These are phyloP conservation scores for Casaregolazyma lundiana DNA, from an alignment of 1,139 yeast genomes.

Conservation along the genomic window DNA sequence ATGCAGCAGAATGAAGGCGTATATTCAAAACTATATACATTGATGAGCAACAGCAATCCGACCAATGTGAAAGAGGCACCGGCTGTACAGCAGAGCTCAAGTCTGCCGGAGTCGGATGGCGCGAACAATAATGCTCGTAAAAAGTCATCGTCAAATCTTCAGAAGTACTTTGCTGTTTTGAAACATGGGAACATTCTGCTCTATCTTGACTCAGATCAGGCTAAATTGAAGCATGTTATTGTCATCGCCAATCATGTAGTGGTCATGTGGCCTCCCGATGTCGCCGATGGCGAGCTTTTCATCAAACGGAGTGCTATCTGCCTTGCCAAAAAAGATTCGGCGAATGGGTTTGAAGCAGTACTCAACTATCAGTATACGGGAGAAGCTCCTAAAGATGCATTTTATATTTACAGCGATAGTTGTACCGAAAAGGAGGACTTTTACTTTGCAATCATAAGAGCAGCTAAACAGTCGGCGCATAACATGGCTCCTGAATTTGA, in stretches of 20 bases:
- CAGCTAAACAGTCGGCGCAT: conserved; percentile 45
- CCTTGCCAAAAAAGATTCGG: conserved; percentile 32
- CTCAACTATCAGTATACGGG: background rate
- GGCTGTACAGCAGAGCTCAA: background rate
- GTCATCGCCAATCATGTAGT: conserved; percentile 68
- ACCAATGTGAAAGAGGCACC: conserved; percentile 12
- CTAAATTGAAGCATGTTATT: conserved; percentile 72
- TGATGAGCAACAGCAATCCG: conserved; percentile 40
- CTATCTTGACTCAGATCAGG: conserved; percentile 62
- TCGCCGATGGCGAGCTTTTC: conserved; percentile 71
- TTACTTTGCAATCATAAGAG: conserved; percentile 78
- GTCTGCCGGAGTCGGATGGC: background rate
- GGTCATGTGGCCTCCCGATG: conserved; percentile 78
- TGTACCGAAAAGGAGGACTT: conserved; percentile 87
- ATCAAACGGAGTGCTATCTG: conserved; percentile 78
- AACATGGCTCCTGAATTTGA: conserved; percentile 34
- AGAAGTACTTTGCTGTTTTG: conserved; percentile 36
- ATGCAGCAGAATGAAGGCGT: conserved; percentile 47
- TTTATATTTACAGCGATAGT: conserved; percentile 70
- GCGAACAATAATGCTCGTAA: conserved; percentile 3
- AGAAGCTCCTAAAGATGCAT: conserved; percentile 51
- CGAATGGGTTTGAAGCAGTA: conserved; percentile 14
- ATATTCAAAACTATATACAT: conserved; percentile 54
- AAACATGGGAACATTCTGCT: conserved; percentile 78
- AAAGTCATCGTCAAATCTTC: conserved; percentile 27